Evolutionary conservation across 306 rosid genomes (phyloP), one percentile per base, ranked within the genome.

Genomic region (Medicago truncatula): DNA sequence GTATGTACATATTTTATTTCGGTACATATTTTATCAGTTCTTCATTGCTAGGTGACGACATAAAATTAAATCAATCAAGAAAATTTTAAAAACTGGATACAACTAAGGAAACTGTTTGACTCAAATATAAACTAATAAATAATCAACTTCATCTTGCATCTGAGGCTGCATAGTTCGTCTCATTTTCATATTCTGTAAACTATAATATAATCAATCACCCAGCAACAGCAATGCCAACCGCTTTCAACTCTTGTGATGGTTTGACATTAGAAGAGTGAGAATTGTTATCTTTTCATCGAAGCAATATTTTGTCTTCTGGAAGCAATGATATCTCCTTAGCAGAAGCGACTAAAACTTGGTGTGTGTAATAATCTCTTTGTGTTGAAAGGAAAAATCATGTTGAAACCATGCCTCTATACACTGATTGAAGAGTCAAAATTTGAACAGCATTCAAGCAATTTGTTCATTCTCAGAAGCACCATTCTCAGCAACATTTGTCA

Each of bases 401-500:
- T 63, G 36, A 67, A 38, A 46, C 76, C 34, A 28, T 44, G 53
- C 44, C 43, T 74, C 75, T 76, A 80, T 83, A 62, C 69, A 87
- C 87, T 82, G 23, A 74, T 71, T 28, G 82, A 75, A 36, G 73
- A 21, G 67, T 74, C 68, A 58, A 74, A 80, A 81, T 43, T 54
- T 66, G 65, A 78, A 43, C 82, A 78, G 73, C 79, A 67, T 68
- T 85, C 77, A 86, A 56, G 83, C 73, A 70, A 78, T 74, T 76
- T 76, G 86, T 73, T 80, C 75, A 58, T 78, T 83, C 13, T 77
- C 83, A 36, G 83, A 28, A 18, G 57, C 74, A 72, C 83, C 88
- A 73, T 71, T 79, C 75, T 85, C 90, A 75, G 77, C 59, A 43
- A 83, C 82, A 16, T 57, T 86, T 43, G 90, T 78, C 67, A 89